Conservation (phyloP, 306 rosid genomes). For the Quercus variabilis region DNA sequence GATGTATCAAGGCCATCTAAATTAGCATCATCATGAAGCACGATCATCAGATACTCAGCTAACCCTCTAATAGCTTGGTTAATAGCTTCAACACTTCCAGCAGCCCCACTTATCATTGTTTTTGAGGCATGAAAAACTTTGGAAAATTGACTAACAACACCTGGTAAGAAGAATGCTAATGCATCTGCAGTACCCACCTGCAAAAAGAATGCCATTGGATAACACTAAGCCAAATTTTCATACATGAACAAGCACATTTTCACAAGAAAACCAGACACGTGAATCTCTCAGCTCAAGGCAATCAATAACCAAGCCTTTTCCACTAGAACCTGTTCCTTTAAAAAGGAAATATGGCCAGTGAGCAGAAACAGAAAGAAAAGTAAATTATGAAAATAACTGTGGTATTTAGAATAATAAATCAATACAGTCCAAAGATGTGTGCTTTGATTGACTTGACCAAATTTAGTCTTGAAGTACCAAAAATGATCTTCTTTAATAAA, state of each 20-base stretch:
- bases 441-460: not conserved
- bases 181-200: constrained; percentile 92
- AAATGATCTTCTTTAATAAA: not conserved
- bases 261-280: not conserved
- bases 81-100: constrained; percentile 72
- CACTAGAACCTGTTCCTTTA: not conserved
- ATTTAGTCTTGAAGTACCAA: not conserved
- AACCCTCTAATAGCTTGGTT: constrained; percentile 81
- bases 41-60: constrained; percentile 88
- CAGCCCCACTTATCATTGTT: constrained; percentile 83
- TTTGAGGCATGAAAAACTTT: constrained; percentile 77
- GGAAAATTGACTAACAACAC: constrained; percentile 79
- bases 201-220: constrained; percentile 12
- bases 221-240: not conserved
- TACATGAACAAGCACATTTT: not conserved
- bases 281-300: not conserved
- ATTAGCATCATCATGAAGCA: constrained; percentile 72
- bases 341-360: not conserved
- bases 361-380: not conserved
- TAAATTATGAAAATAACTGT: not conserved
- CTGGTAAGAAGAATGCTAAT: constrained; percentile 94
- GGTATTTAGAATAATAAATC: not conserved
- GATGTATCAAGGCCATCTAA: constrained; percentile 32
- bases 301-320: not conserved
- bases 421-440: not conserved